Conservation (phyloP, 805 yeast species). For the Wickerhamomyces canadensis region DNA sequence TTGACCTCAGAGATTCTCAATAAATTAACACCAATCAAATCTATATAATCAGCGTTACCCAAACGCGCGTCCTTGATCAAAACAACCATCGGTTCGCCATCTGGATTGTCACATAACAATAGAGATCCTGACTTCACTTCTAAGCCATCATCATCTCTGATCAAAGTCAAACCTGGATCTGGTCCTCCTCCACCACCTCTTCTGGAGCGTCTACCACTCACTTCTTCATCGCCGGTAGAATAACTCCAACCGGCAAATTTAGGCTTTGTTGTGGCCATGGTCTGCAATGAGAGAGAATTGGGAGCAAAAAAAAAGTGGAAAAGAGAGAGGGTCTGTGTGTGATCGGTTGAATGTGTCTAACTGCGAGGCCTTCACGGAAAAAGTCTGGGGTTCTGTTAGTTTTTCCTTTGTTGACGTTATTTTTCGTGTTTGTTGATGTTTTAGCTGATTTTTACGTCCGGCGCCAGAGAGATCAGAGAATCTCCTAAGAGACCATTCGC, state of each 20-base stretch:
- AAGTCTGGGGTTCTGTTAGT: too few relatives aligned
- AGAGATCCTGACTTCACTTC: slow-evolving; percentile 50
- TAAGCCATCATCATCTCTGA: slow-evolving; percentile 41
- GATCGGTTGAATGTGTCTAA: not conserved
- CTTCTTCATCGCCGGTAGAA: slow-evolving; percentile 6
- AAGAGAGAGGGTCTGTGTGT: not conserved
- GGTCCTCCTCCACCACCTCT: slow-evolving; percentile 10
- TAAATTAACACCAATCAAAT: slow-evolving; percentile 43
- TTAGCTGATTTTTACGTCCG: too few relatives aligned
- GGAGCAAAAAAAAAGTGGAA: not conserved
- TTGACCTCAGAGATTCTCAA: slow-evolving; percentile 37
- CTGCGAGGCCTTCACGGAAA: too few relatives aligned
- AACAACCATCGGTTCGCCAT: slow-evolving; percentile 35
- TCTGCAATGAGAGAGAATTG: too few relatives aligned
- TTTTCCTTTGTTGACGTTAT: not conserved
- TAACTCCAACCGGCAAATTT: slow-evolving; percentile 21
- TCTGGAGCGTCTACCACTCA: slow-evolving; percentile 5
- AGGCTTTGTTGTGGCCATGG: slow-evolving; percentile 17
- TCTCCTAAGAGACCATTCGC: too few relatives aligned
- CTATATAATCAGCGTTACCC: slow-evolving; percentile 45
- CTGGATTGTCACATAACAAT: slow-evolving; percentile 32
- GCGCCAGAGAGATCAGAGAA: too few relatives aligned
- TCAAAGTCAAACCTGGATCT: slow-evolving; percentile 20
- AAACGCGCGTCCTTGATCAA: slow-evolving; percentile 45
- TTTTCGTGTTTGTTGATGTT: not conserved